Evolutionary conservation across 805 yeast species (phyloP), one percentile per base, ranked within the genome.

Genomic region (Yarrowia alimentaria): DNA sequence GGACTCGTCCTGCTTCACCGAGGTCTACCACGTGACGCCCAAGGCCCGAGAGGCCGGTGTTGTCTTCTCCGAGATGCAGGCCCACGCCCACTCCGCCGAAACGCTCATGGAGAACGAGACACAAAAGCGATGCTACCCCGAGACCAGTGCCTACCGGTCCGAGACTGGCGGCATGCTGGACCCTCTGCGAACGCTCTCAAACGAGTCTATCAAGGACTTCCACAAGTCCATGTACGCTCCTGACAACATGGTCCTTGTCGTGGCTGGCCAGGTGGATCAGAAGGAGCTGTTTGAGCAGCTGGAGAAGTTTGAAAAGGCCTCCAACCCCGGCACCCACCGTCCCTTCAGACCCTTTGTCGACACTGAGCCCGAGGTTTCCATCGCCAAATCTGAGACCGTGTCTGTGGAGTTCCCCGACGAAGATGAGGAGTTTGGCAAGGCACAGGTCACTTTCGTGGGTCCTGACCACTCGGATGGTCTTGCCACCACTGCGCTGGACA

Each of bases 21-120:
- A 93, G 64, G 98, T 93, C 7, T 87, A 87, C 64, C 98, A 93
- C 64, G 78, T 93, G 37, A 98, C 93, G 64, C 96, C 95, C 1
- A 75, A 79, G 7, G 95, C 85, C 24, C 80, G 83, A 57, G 99
- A 93, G 59, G 88, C 88, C 64, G 99, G 99, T 59, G 99, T 93
- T 22, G 98, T 93, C 3, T 93, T 85, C 64, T 83, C 94, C 49
- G 99, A 93, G 68, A 93, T 93, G 98, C 96, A 87, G 62, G 97
- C 89, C 20, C 81, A 85, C 52, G 95, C 89, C 65, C 79, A 79
- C 59, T 85, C 83, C 56, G 76, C 90, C 12, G 81, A 81, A 78
- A 84, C 83, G 56, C 68, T 82, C 10, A 63, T 83, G 2, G 77
- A 74, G 57, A 69, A 85, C 56, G 79, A 78, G 48, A 57, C 61